Evolutionary conservation across 768 basidiomycete species (phyloP).

Genomic region (Collybiopsis confluens): DNA sequence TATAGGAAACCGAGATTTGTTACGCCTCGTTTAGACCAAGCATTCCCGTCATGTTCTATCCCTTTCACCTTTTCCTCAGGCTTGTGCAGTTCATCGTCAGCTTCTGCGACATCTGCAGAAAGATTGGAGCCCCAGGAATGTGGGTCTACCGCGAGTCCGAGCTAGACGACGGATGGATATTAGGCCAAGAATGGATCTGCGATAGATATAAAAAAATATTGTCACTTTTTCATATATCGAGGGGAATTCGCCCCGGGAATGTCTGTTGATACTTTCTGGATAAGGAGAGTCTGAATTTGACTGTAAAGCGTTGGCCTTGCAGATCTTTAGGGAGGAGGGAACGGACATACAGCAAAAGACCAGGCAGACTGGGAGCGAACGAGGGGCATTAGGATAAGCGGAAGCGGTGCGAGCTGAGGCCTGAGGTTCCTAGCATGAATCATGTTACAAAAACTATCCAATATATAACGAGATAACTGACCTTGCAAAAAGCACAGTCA

Average conservation of each 20-base stretch:
- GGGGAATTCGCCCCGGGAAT: conserved; percentile 12
- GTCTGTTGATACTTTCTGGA: conserved; percentile 7
- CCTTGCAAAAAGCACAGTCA: too few relatives aligned
- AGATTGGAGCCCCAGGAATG: conserved; percentile 52
- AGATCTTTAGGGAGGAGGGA: background rate
- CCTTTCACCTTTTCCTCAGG: conserved; percentile 18
- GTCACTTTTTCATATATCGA: conserved; percentile 16
- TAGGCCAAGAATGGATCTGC: background rate
- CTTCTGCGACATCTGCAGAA: conserved; percentile 37
- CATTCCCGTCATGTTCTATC: conserved; percentile 41
- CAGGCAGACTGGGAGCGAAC: conserved; percentile 1
- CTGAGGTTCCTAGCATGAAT: too few relatives aligned
- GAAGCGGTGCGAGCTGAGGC: too few relatives aligned
- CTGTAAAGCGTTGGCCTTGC: background rate
- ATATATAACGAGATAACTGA: too few relatives aligned
- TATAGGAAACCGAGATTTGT: conserved; percentile 63
- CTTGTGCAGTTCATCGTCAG: conserved; percentile 33
- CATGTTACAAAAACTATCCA: too few relatives aligned
- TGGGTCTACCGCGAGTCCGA: conserved; percentile 50
- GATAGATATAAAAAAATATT: background rate
- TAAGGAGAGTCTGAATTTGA: conserved; percentile 18
- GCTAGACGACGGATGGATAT: conserved; percentile 25
- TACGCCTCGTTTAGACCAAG: conserved; percentile 59
- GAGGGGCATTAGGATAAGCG: conserved; percentile 1
- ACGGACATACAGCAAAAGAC: conserved; percentile 5